Conservation (phyloP, 1,284 basidiomycete species). For the Melampsora larici-populina region DNA sequence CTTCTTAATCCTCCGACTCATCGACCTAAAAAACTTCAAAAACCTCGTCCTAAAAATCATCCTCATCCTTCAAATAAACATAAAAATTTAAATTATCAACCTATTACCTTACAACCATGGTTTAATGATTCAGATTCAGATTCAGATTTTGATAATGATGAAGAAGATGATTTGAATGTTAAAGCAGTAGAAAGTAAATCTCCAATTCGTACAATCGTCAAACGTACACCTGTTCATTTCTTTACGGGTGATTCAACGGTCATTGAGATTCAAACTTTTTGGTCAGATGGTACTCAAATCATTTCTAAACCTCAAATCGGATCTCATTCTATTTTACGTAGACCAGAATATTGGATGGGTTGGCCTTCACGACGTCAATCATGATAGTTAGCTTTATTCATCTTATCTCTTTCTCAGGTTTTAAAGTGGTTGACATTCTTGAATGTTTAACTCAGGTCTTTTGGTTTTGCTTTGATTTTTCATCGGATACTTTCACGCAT, state of each 20-base stretch:
- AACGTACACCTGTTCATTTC: not conserved
- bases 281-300: not conserved
- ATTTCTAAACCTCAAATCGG: not conserved
- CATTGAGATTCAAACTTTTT: not conserved
- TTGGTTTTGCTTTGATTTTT: not conserved
- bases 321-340: not conserved
- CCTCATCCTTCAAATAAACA: too few relatives aligned
- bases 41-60: not conserved
- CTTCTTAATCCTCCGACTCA: not conserved
- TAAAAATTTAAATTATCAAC: too few relatives aligned
- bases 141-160: too few relatives aligned
- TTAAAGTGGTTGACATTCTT: too few relatives aligned
- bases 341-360: not conserved
- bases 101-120: too few relatives aligned
- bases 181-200: too few relatives aligned
- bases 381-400: too few relatives aligned
- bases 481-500: too few relatives aligned
- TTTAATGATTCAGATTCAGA: too few relatives aligned
- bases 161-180: not conserved
- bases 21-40: not conserved
- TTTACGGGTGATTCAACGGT: not conserved
- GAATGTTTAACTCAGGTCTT: too few relatives aligned
- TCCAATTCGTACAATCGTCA: not conserved
- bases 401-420: too few relatives aligned
- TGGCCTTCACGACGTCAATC: not conserved